Base-by-base conservation (phyloP, 164 flowering plant species). In the Aristolochia fimbriata region DNA sequence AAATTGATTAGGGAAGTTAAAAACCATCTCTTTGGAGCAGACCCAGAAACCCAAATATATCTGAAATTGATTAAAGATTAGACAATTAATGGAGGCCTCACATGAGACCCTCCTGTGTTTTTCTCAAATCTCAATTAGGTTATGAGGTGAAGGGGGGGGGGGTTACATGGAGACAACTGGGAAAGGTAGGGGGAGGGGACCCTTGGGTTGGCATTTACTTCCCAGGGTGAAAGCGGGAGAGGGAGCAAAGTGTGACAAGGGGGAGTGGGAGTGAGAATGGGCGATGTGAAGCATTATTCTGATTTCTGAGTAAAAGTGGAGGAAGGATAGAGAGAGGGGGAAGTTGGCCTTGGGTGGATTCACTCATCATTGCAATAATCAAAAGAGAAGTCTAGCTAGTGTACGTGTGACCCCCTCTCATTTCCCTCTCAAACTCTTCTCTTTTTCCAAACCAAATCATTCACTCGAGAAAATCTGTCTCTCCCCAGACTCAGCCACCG, bases 391-490 rank as follows among this genome's bases (percentile, higher is more conserved):
- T 55, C 33, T 61, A 23, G 16, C 37, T 23, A 37, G 37, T 46
- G 25, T 22, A 43, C 58, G 56, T 47, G 52, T 41, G 37, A 61
- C 43, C n/a, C 52, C 16, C 46, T 55, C 60, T 15, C 47, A 17
- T 71, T 72, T 78, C 73, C 73, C 63, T 73, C 70, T 53, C 70
- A 76, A 67, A 48, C 54, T 41, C 59, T 51, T n/a, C 47, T 27
- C 48, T 54, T 55, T 65, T 71, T 70, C 55, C 65, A 74, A 80
- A 75, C 80, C 72, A 71, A 75, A 84, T 84, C 74, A 84, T 84
- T 77, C 58, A 8, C 72, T 43, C 70, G 64, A 59, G 89, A 84
- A 84, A 71, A 75, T 81, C 78, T 80, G 90, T 84, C 90, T 62
- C 84, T 73, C 64, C 64, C 58, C 78, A 64, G 55, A 55, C 52